Conservation (phyloP, 2,329 filamentous ascomycete genomes). For the Fusarium cyanostomum region DNA sequence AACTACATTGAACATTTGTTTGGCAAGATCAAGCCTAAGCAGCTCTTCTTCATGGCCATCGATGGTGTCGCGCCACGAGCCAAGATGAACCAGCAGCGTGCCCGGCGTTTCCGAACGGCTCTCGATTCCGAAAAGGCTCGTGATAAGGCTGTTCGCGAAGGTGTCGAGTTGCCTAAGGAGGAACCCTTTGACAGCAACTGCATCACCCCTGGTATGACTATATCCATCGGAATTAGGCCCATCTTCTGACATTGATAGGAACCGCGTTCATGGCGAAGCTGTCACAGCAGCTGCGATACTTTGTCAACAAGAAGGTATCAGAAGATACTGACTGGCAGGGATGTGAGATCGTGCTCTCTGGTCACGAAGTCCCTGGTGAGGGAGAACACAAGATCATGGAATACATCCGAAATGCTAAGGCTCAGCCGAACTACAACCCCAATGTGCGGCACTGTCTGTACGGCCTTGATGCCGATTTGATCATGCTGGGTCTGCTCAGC, state of each 20-base stretch:
- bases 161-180: constrained; percentile 92
- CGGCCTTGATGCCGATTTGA: constrained; percentile 95
- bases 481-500: constrained; percentile 97
- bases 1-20: constrained; percentile 99
- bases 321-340: constrained; percentile 98
- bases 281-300: constrained; percentile 94
- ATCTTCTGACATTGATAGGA: constrained; percentile 49
- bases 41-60: constrained; percentile 99
- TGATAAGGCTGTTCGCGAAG: constrained; percentile 90
- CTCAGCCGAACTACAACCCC: constrained; percentile 89
- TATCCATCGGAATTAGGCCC: no score
- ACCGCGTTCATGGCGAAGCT: constrained; percentile 98
- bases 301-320: constrained; percentile 98
- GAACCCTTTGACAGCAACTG: constrained; percentile 98
- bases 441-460: constrained; percentile 98
- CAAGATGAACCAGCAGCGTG: constrained; percentile 99
- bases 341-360: constrained; percentile 94
- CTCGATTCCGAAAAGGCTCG: constrained; percentile 88
- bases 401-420: constrained; percentile 97
- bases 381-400: constrained; percentile 99
- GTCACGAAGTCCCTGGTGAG: constrained; percentile 97
- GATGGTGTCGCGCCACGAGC: constrained; percentile 96
- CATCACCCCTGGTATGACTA: constrained; percentile 80
- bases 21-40: constrained; percentile 97
- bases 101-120: constrained; percentile 92